Evolutionary conservation across 768 basidiomycete species (phyloP), one percentile per base, ranked within the genome.

Genomic region (Leccinum pellstonianum): DNA sequence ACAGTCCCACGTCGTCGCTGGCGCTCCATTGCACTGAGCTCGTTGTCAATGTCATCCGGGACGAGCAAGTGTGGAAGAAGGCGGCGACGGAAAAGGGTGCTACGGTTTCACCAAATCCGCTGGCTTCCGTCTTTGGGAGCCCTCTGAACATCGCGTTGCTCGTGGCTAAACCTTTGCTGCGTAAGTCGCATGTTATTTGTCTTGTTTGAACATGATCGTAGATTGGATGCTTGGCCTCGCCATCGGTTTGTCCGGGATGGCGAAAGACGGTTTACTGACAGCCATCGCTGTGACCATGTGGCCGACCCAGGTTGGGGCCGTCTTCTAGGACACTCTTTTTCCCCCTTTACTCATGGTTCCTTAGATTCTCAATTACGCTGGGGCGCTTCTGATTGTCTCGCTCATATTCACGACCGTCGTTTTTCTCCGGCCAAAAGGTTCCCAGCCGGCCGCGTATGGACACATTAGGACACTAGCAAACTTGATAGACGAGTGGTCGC

Each of bases 401-500:
- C 41, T 73, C n/a, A 31, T 59, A 11, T 49, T 74, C 23, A 62
- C 58, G 0, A 37, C 43, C 15, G 25, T 66, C 27, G 65, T 62
- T 3, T 33, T 65, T 25, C 29, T 38, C 33, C 63, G 29, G 29
- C 72, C 65, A 8, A 59, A 46, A 17, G 72, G 72, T 3, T 62
- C 65, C 0, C 75, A 75, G 38, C 75, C 69, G 0, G 70, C 67
- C 4, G 62, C 70, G n/a, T 76, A 75, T 27, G 73, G 75, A 3
- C 73, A 75, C 21, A 52, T 76, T 1, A 70, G 74, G 50, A 76
- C 71, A 15, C 65, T 76, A 15, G 72, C 68, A 3, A 73, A 75
- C 51, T 57, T 75, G 57, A 64, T 74, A 37, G 75, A 76, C 56
- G 73, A 76, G n/a, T 72, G 75, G 75, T 70, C 71, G n/a, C 58